phyloP scores from a whole-genome alignment of 345 rosid genomes.

The Eucalyptus marginata region DNA sequence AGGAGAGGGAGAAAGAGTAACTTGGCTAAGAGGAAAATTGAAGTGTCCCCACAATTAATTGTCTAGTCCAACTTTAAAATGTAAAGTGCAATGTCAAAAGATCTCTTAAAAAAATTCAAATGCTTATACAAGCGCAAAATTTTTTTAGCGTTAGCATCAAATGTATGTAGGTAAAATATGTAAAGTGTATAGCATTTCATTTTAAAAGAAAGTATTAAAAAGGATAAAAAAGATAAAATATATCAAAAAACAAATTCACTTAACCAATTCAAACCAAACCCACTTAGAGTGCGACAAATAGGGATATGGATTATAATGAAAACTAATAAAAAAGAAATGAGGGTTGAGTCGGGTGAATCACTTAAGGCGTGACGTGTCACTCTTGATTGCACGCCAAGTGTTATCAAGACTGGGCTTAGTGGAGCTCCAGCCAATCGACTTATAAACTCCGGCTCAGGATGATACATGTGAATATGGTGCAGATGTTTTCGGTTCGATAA shows the following conservation, averaged over 20 bases:
- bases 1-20: neutral
- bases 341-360: neutral
- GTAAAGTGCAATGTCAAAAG: neutral
- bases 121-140: too few relatives aligned
- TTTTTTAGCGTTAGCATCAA: too few relatives aligned
- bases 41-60: neutral
- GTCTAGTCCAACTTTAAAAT: neutral
- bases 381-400: neutral
- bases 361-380: neutral
- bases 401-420: fast-evolving
- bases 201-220: too few relatives aligned
- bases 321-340: neutral
- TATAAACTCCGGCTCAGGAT: neutral
- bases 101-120: too few relatives aligned
- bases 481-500: too few relatives aligned
- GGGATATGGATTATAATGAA: neutral
- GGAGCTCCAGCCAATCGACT: neutral
- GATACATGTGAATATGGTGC: neutral
- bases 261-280: neutral
- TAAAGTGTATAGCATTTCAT: too few relatives aligned
- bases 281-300: neutral
- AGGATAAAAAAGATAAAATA: too few relatives aligned
- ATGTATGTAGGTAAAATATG: too few relatives aligned
- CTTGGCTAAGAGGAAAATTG: neutral
- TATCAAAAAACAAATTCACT: neutral